Base-by-base conservation (phyloP, 2,329 filamentous ascomycete species). In the Chrysoporthe cubensis region DNA sequence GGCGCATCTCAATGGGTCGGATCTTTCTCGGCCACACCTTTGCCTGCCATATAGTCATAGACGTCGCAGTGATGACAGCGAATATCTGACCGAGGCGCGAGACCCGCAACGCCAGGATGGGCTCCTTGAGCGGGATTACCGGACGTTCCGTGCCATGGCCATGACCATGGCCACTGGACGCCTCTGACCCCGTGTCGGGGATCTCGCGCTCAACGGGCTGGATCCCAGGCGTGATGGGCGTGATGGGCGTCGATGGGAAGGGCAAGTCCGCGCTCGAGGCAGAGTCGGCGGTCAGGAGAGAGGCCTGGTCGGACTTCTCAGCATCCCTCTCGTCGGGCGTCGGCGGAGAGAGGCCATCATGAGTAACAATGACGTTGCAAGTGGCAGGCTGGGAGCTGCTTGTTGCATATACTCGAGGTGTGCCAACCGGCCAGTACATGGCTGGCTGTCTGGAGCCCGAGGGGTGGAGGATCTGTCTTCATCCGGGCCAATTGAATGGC, bases 31-130 rank as follows among this genome's bases (percentile, higher is more conserved):
- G 56, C 74, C 83, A 69, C 84, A 94, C 93, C 86, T 95, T 95
- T 66, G 93, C 95, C 81, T 99, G 96, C 96, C 96, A 99, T 72
- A 99, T 86, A n/a, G 92, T 93, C 78, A 99, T 88, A 14, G 92
- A 91, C 1, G 92, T 92, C 5, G 87, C 82, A 0, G 95, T 97
- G 75, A 97, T 93, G 59, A 93, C 93, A 63, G 92, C 92, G 80
- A 99, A 97, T 70, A 88, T 81, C 74, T 94, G 91, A 52, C 94
- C 94, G 66, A 87, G 90, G 57, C 94, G 88, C 2, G 94, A 92
- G 52, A 94, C 87, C 71, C 89, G 88, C 65, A 97, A 82, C 7
- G 92, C 91, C 70, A 93, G 81, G 65, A 97, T 88, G 32, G 85
- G 87, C 76, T 91, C 91, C 75, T 83, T 87, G 58, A 79, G 76